Evolutionary conservation across 2,329 filamentous ascomycete species (phyloP).

Genomic region (Fusarium sacchari): DNA sequence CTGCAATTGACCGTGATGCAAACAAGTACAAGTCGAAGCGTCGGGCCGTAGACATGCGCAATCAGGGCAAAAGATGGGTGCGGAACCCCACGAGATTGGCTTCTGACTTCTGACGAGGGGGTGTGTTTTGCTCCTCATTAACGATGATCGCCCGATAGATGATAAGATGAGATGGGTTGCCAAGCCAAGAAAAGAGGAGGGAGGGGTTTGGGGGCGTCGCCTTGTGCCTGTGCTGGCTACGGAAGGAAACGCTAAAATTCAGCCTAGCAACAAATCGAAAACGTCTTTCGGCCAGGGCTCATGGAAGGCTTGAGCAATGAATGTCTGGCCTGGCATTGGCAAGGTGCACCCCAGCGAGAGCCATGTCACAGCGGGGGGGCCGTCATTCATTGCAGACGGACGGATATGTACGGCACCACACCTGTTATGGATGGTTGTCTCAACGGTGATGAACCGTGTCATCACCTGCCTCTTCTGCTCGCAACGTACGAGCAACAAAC

Average conservation of each 20-base stretch:
- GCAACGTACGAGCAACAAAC: constrained; percentile 40
- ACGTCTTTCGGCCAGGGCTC: constrained; percentile 19
- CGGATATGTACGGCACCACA: constrained; percentile 13
- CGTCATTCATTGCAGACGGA: constrained; percentile 19
- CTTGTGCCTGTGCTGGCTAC: constrained; percentile 17
- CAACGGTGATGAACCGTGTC: constrained; percentile 31
- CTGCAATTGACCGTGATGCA: not conserved
- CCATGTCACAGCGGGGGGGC: constrained; percentile 19
- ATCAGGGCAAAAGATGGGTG: not conserved
- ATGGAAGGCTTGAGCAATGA: constrained; percentile 9
- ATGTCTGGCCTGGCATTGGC: constrained; percentile 2
- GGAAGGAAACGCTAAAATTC: constrained; percentile 18
- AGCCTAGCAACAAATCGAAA: constrained; percentile 27
- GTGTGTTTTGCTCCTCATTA: constrained; percentile 28
- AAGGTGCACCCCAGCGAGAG: constrained; percentile 15
- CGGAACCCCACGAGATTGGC: constrained; percentile 36
- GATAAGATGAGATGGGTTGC: constrained; percentile 23
- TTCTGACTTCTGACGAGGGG: constrained; percentile 39
- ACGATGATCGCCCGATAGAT: constrained; percentile 41
- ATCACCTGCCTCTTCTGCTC: constrained; percentile 32
- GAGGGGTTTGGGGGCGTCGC: constrained; percentile 18
- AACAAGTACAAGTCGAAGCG: not conserved
- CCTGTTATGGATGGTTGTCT: constrained; percentile 20
- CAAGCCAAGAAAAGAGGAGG: constrained; percentile 3
- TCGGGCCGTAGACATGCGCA: not conserved